Percentiles rank a stretch among this genome's conserved stretches.
Evolutionary conservation across 129 eudicot genomes (phyloP).

Genomic region (Chrysanthemum makinoi): DNA sequence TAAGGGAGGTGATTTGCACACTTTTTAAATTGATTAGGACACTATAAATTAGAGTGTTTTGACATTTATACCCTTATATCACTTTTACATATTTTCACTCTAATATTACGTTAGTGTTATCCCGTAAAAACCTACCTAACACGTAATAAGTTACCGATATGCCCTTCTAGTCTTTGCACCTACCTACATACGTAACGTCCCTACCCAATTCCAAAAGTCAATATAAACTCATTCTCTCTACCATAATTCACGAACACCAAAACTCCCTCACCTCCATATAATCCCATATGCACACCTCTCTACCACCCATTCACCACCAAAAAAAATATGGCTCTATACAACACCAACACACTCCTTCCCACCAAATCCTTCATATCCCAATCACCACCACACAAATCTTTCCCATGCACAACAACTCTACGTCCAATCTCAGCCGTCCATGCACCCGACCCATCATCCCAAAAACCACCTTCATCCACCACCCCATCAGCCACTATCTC

Average conservation of each 20-base stretch:
- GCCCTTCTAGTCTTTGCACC: no score
- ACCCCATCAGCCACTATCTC: conserved; percentile 39
- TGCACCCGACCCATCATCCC: conserved; percentile 39
- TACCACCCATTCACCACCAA: not conserved
- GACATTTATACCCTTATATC: no score
- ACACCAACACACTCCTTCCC: conserved; percentile 29
- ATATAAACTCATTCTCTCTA: not conserved
- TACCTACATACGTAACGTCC: no score
- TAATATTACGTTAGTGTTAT: no score
- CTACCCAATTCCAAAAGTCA: no score
- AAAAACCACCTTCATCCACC: conserved; percentile 32
- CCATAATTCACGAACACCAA: not conserved
- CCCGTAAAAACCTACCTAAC: no score
- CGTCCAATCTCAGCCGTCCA: conserved; percentile 71
- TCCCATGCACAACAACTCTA: conserved; percentile 27
- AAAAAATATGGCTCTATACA: conserved; percentile 24
- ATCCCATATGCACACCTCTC: not conserved
- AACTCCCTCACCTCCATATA: not conserved
- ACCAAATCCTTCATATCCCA: conserved; percentile 37
- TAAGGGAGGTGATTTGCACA: no score
- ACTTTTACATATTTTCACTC: no score
- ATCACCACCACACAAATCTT: conserved; percentile 22
- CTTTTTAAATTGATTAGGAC: no score
- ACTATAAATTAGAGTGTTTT: no score
- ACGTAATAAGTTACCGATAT: no score